Evolutionary conservation across 768 basidiomycete species (phyloP).

Genomic region (Pleurotus eryngii): DNA sequence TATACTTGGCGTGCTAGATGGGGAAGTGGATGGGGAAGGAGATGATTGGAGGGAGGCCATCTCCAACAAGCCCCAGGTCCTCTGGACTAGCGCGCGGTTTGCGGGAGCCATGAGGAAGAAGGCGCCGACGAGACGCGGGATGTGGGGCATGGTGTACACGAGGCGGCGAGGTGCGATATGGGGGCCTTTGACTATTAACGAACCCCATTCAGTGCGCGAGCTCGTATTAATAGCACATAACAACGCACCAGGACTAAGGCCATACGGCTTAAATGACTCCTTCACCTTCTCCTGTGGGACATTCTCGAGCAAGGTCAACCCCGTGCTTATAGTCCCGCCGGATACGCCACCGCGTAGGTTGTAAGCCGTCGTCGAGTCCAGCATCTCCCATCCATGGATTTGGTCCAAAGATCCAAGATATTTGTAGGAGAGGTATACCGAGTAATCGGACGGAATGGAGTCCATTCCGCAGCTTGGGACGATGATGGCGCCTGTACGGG

Average conservation of each 20-base stretch:
- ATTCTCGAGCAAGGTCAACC: conserved; percentile 33
- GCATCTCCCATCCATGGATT: conserved; percentile 25
- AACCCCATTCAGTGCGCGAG: too few relatives aligned
- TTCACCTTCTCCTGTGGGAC: conserved; percentile 31
- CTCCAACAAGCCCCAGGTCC: conserved; percentile 45
- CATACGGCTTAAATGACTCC: conserved; percentile 22
- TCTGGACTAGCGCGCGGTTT: conserved; percentile 43
- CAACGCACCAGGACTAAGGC: conserved; percentile 38
- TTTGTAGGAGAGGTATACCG: conserved; percentile 64
- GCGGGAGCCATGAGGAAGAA: conserved; percentile 38
- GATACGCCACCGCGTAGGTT: conserved; percentile 47
- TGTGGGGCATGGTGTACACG: conserved; percentile 34
- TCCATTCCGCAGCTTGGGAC: conserved; percentile 79
- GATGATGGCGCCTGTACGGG: conserved; percentile 68
- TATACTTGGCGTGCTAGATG: background rate
- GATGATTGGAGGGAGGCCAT: conserved; percentile 16
- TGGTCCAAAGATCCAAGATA: conserved; percentile 38
- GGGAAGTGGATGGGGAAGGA: background rate
- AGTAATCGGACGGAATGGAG: conserved; percentile 72
- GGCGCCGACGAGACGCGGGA: conserved; percentile 28
- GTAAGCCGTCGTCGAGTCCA: conserved; percentile 56
- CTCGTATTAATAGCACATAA: background rate
- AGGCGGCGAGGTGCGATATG: conserved; percentile 21
- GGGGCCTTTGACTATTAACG: background rate
- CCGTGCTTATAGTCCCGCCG: conserved; percentile 59